These are phyloP conservation scores for Lactarius akahatsu DNA, from an alignment of 768 basidiomycete species.

Conservation along the genomic window DNA sequence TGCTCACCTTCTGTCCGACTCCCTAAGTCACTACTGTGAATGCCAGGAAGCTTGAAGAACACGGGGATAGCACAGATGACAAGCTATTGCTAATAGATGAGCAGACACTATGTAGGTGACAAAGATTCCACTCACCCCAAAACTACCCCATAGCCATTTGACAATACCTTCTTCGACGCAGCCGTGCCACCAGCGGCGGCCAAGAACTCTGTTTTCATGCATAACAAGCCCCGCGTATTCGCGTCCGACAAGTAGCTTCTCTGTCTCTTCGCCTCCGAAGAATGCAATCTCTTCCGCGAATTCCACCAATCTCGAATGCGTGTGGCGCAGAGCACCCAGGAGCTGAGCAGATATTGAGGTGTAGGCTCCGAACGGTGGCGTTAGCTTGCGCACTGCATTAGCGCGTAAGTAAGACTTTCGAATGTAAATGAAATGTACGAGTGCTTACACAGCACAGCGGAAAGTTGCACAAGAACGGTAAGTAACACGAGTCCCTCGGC, in stretches of 20 bases:
- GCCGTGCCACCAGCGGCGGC: conserved; percentile 84
- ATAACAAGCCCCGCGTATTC: conserved; percentile 82
- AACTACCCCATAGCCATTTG: conserved; percentile 96
- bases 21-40: conserved; percentile 67
- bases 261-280: conserved; percentile 82
- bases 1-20: conserved; percentile 79
- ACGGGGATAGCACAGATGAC: conserved; percentile 91
- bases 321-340: conserved; percentile 85
- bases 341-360: conserved; percentile 86
- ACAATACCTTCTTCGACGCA: conserved; percentile 94
- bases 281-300: conserved; percentile 89
- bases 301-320: conserved; percentile 88
- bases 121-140: conserved; percentile 60
- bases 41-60: conserved; percentile 83
- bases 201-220: conserved; percentile 80
- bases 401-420: not conserved
- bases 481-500: conserved; percentile 86
- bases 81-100: conserved; percentile 34
- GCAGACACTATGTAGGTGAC: not conserved
- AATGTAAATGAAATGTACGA: not conserved
- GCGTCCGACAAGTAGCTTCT: conserved; percentile 88
- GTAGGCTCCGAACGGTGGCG: conserved; percentile 90
- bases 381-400: conserved; percentile 72
- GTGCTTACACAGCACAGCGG: conserved; percentile 74
- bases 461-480: conserved; percentile 80